Evolutionary conservation across 2,329 filamentous ascomycete genomes (phyloP), one percentile per base, ranked within the genome.

Genomic region (Penicillium sp.): DNA sequence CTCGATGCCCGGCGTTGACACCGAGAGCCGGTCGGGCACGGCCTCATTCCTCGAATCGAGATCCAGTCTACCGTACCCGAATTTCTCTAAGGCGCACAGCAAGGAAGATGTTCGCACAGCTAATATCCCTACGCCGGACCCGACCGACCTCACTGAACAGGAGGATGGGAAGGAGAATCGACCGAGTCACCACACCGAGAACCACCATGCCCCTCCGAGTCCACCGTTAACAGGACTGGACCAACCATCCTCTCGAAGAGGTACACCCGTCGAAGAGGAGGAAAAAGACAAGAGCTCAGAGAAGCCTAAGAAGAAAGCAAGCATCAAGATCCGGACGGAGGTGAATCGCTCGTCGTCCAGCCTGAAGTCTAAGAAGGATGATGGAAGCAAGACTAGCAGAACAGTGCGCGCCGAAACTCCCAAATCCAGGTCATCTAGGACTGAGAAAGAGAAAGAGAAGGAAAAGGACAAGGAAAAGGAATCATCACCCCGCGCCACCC

Each of bases 31-130:
- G 48, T 65, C 70, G 41, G 70, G 63, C 46, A 67, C 72, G 48
- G 71, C 71, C 57, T 76, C 73, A 21, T 75, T 77, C 61, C 68
- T 76, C 54, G 77, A 77, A 49, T 78, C 77, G 48, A 78, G 76
- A 60, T 68, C 75, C 27, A 83, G 82, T 59, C 71, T 90, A 43
- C 88, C 90, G 7, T 96, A 96, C 71, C 91, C 92, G 1, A 82
- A 83, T 11, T 91, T 96, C 75, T 95, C 90, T 76, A 97, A 96
- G 76, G 90, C 90, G 13, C 91, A 96, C 74, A 96, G 91, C 80
- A 95, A 92, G 74, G 93, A 97, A 77, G 85, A 86, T 45, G 85
- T 96, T 53, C 82, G 85, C 69, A 60, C 74, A 54, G 67, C 68
- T 31, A 71, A 73, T 55, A 75, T 80, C 58, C 80, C 85, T 60